Evolutionary conservation across 345 rosid species (phyloP).

Genomic region (Bruguiera sexangula): DNA sequence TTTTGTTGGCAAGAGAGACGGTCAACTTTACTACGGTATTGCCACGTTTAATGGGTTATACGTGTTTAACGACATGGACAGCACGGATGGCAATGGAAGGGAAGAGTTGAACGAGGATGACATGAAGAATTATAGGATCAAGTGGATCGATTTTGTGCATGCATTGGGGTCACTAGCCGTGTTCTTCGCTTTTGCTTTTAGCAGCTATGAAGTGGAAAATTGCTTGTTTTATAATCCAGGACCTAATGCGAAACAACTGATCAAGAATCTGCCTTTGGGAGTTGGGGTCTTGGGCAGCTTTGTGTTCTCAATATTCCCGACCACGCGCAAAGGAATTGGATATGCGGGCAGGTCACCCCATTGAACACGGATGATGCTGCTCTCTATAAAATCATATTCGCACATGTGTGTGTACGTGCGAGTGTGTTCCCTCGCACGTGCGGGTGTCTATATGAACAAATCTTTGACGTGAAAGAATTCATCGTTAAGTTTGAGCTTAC

Average conservation of each 20-base stretch:
- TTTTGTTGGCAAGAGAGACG: conserved; percentile 26
- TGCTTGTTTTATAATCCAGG: conserved; percentile 35
- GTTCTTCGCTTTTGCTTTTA: conserved; percentile 47
- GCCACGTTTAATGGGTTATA: conserved; percentile 37
- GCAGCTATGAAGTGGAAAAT: conserved; percentile 32
- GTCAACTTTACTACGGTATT: conserved; percentile 40
- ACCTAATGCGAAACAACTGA: conserved; percentile 14
- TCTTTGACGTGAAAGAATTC: too few species aligned
- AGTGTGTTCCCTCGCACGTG: too few species aligned
- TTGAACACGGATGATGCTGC: too few species aligned
- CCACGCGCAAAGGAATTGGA: conserved; percentile 55
- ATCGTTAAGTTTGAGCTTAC: too few species aligned
- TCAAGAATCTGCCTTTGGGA: conserved; percentile 35
- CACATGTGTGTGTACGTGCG: too few species aligned
- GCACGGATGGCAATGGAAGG: not conserved
- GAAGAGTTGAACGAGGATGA: not conserved
- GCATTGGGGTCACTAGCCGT: conserved; percentile 42
- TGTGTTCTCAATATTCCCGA: conserved; percentile 51
- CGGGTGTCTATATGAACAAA: too few species aligned
- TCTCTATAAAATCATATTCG: too few species aligned
- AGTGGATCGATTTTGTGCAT: conserved; percentile 40
- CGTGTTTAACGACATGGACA: conserved; percentile 27
- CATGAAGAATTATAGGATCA: conserved; percentile 14
- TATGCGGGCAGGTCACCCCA: conserved; percentile 3
- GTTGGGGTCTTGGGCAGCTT: conserved; percentile 35